Conservation (phyloP, 2,329 filamentous ascomycete species). For the Sporothrix dimorphospora region DNA sequence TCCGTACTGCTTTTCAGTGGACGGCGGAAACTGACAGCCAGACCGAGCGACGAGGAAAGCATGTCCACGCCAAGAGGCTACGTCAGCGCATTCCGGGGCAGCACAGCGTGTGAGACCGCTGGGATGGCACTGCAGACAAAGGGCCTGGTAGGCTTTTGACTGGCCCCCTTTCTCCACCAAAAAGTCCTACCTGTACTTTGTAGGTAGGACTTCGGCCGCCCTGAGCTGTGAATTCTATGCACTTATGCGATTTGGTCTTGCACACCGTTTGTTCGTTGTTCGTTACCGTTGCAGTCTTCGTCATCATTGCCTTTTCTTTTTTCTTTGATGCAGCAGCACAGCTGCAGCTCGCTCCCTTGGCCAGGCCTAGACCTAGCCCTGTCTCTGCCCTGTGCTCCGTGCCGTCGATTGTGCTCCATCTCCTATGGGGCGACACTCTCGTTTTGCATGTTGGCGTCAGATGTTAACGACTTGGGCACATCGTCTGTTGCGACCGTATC, state of each 20-base stretch:
- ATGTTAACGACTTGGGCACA: constrained; percentile 12
- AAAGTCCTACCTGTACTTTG: constrained; percentile 30
- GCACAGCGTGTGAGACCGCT: background rate
- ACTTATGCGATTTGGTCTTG: constrained; percentile 9
- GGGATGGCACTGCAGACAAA: background rate
- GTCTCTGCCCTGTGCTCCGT: background rate
- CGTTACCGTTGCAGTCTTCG: background rate
- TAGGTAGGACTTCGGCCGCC: constrained; percentile 23
- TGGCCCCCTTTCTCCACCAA: constrained; percentile 23
- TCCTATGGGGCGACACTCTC: background rate
- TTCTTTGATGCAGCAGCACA: background rate
- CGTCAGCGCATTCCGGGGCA: constrained; percentile 1
- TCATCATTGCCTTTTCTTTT: background rate
- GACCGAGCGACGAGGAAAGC: background rate
- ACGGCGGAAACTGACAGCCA: background rate
- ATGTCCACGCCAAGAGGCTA: background rate
- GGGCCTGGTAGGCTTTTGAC: background rate
- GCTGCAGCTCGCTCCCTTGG: background rate
- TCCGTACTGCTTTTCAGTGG: background rate
- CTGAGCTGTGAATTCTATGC: background rate
- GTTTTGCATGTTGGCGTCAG: background rate
- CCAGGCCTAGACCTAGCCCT: constrained; percentile 16
- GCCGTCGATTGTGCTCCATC: background rate
- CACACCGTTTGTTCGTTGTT: constrained; percentile 13
- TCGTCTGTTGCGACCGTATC: constrained; percentile 6